phyloP scores from a whole-genome alignment of 202 grass and related monocot genomes.

The Bolboschoenoplectus hybrid region DNA sequence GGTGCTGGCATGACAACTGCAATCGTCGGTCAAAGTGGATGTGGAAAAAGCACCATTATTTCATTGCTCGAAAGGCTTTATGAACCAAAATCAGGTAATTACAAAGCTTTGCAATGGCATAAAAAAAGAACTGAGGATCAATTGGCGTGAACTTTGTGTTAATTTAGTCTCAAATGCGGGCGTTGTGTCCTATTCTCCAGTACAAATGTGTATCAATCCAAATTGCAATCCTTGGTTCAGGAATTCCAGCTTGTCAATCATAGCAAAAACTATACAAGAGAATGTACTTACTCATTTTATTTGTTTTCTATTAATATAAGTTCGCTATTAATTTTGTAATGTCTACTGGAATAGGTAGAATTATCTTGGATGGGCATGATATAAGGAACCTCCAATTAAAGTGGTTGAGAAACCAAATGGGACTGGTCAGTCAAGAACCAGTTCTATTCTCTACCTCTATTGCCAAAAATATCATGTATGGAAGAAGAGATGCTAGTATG shows the following conservation, averaged over 20 bases:
- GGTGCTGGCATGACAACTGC: slow-evolving; percentile 64
- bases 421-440: slow-evolving; percentile 74
- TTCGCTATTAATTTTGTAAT: not conserved
- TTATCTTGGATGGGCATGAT: slow-evolving; percentile 51
- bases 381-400: slow-evolving; percentile 54
- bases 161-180: not conserved
- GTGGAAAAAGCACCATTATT: slow-evolving; percentile 78
- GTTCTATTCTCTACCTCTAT: slow-evolving; percentile 69
- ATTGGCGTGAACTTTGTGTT: not conserved
- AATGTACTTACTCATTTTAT: not conserved
- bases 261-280: not conserved
- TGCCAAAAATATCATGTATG: slow-evolving; percentile 69
- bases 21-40: slow-evolving; percentile 70
- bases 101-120: not conserved
- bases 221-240: not conserved
- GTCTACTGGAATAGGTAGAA: slow-evolving; percentile 35
- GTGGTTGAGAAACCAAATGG: slow-evolving; percentile 63
- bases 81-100: slow-evolving; percentile 39
- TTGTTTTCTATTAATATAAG: not conserved
- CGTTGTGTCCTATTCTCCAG: not conserved
- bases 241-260: not conserved
- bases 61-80: slow-evolving; percentile 79
- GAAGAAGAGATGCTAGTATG: slow-evolving; percentile 53
- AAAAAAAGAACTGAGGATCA: not conserved
- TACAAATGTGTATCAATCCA: not conserved